Conservation (phyloP, 2,329 filamentous ascomycete species). For the Cercospora citrullina region DNA sequence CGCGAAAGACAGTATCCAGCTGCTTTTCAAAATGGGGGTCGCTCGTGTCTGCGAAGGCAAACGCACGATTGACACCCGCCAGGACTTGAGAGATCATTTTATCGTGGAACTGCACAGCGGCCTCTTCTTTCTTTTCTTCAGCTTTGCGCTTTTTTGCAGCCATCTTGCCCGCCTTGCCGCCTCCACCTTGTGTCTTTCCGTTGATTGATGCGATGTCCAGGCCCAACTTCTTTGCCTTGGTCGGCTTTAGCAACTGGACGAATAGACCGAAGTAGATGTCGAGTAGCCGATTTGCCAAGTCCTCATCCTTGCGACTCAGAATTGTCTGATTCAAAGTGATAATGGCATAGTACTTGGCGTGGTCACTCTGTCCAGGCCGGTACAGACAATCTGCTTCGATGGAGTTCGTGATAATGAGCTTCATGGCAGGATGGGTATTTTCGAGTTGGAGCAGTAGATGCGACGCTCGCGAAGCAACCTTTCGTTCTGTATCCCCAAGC, state of each 20-base stretch:
- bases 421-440: slow-evolving; percentile 89
- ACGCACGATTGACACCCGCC: slow-evolving; percentile 92
- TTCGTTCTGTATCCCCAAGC: slow-evolving; percentile 89
- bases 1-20: slow-evolving; percentile 89
- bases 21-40: slow-evolving; percentile 80
- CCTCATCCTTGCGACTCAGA: slow-evolving; percentile 77
- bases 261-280: slow-evolving; percentile 93
- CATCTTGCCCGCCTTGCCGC: slow-evolving; percentile 55
- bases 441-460: slow-evolving; percentile 92
- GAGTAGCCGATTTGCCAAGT: slow-evolving; percentile 75
- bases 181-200: slow-evolving; percentile 52
- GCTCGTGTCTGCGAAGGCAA: slow-evolving; percentile 85
- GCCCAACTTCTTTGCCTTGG: slow-evolving; percentile 37
- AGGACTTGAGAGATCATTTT: slow-evolving; percentile 90
- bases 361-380: slow-evolving; percentile 79
- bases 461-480: slow-evolving; percentile 90
- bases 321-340: slow-evolving; percentile 98
- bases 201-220: slow-evolving; percentile 32
- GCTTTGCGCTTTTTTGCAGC: slow-evolving; percentile 50
- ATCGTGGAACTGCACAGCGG: slow-evolving; percentile 68
- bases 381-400: slow-evolving; percentile 88
- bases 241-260: slow-evolving; percentile 72
- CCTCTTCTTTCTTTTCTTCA: slow-evolving; percentile 40
- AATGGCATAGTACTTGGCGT: slow-evolving; percentile 92
- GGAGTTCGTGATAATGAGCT: slow-evolving; percentile 76